A percentile compares a stretch with the other conserved stretches of the same genome.
These are phyloP conservation scores for Closterium sp. DNA, from an alignment of 139 green algal species.

Conservation along the genomic window DNA sequence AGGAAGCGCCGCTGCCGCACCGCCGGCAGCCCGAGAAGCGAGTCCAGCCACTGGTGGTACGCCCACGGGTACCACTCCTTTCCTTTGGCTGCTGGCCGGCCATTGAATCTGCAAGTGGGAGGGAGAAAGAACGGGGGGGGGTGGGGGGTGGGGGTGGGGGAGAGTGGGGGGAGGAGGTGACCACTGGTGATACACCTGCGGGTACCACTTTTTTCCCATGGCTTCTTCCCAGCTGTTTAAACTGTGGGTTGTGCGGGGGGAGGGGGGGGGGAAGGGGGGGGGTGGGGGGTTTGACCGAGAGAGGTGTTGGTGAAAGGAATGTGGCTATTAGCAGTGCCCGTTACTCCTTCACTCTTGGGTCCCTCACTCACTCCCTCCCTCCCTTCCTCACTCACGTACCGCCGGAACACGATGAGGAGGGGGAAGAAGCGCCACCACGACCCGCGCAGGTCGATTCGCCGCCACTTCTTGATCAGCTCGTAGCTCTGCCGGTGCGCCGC, in stretches of 20 bases:
- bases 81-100: too few relatives aligned
- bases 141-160: too few relatives aligned
- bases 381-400: neutral
- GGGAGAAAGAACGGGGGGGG: too few relatives aligned
- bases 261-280: too few relatives aligned
- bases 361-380: neutral
- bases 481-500: neutral
- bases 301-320: too few relatives aligned
- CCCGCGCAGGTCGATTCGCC: neutral
- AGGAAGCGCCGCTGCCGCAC: neutral
- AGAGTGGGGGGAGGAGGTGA: too few relatives aligned
- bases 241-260: too few relatives aligned
- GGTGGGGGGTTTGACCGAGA: too few relatives aligned
- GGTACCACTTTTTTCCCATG: too few relatives aligned
- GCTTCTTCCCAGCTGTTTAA: too few relatives aligned
- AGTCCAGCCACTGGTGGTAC: neutral
- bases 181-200: too few relatives aligned
- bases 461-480: slow-evolving; percentile 1
- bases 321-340: too few relatives aligned
- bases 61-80: neutral
- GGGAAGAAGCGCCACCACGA: slow-evolving; percentile 8
- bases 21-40: neutral
- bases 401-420: neutral
- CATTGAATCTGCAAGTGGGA: neutral
- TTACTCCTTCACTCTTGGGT: neutral